Conservation (phyloP, 306 rosid species). For the Glycyrrhiza uralensis region DNA sequence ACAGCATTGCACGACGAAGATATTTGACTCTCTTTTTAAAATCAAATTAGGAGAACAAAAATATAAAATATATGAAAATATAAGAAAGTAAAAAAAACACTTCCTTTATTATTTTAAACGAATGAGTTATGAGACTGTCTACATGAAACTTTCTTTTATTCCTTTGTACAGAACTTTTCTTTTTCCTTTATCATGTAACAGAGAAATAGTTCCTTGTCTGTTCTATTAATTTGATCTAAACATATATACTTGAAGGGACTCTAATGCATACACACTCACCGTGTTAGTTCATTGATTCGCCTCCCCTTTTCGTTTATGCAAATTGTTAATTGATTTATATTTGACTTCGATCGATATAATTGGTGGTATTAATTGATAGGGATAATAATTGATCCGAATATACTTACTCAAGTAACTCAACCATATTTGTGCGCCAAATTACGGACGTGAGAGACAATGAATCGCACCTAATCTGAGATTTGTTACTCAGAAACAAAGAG, state of each 20-base stretch:
- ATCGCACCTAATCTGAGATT: not conserved
- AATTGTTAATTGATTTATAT: too few relatives aligned
- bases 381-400: conserved; percentile 14
- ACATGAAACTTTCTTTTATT: not conserved
- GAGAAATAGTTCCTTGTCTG: not conserved
- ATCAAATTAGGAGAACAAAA: not conserved
- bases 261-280: too few relatives aligned
- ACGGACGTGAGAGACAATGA: not conserved
- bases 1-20: too few relatives aligned
- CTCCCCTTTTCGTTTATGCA: too few relatives aligned
- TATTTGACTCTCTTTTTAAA: conserved; percentile 9
- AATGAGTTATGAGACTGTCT: too few relatives aligned
- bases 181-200: not conserved
- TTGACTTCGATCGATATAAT: not conserved
- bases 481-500: conserved; percentile 9
- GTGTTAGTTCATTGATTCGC: too few relatives aligned
- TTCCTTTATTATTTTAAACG: too few relatives aligned
- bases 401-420: conserved; percentile 17
- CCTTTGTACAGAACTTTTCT: not conserved
- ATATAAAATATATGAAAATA: too few relatives aligned
- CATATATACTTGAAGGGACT: too few relatives aligned
- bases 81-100: too few relatives aligned
- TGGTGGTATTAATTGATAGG: not conserved
- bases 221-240: not conserved
- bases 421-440: not conserved